Evolutionary conservation across 2,329 filamentous ascomycete genomes (phyloP).

Genomic region (Amesomyces nigricolor): DNA sequence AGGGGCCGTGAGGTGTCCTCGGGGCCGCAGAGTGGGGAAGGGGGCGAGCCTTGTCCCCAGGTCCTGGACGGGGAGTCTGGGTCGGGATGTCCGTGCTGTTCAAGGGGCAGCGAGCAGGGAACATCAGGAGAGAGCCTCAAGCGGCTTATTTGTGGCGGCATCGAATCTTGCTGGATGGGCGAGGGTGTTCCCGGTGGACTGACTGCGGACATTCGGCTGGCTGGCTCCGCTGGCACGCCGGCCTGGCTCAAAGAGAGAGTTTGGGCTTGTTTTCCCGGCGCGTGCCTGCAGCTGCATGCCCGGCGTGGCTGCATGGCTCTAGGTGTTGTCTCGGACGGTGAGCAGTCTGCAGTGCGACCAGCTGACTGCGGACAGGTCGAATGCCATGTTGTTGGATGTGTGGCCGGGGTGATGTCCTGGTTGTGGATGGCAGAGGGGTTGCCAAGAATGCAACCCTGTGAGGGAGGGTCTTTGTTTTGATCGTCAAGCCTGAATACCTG

Average conservation of each 20-base stretch:
- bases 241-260: neutral
- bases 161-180: neutral
- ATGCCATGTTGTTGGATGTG: neutral
- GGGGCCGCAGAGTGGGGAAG: conserved; percentile 23
- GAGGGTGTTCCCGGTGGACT: neutral
- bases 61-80: conserved; percentile 8
- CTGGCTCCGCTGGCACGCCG: neutral
- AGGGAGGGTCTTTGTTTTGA: too few species aligned
- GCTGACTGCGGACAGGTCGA: neutral
- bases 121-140: neutral
- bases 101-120: neutral
- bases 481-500: neutral
- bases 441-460: neutral
- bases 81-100: conserved; percentile 13
- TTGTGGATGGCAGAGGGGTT: neutral
- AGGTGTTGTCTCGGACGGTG: conserved; percentile 4
- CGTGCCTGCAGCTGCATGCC: conserved; percentile 8
- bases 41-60: conserved; percentile 20
- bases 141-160: neutral
- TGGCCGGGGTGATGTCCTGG: neutral
- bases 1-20: conserved; percentile 24
- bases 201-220: neutral
- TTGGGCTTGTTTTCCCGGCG: neutral
- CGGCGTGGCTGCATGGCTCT: conserved; percentile 6
- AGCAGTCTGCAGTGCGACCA: neutral